Conservation (phyloP, 352 stramenopile species). For the Phytopythium oedochilum region DNA sequence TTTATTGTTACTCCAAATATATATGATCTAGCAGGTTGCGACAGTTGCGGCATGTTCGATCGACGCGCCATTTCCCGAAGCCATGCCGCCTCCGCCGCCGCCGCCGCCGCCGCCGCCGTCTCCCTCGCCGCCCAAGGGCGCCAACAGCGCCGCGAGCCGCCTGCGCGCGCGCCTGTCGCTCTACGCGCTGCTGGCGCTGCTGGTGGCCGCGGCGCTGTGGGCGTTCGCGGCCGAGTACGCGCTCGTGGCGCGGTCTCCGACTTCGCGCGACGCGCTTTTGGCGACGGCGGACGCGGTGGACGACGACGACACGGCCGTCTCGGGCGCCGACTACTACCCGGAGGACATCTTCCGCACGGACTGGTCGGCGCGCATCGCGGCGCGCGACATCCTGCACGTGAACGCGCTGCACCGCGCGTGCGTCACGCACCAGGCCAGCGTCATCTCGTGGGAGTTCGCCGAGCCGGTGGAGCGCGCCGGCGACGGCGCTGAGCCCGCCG, state of each 20-base stretch:
- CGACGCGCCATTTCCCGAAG: no score
- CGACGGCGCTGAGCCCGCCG: no score
- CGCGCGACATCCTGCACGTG: conserved; percentile 38
- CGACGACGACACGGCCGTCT: conserved; percentile 11
- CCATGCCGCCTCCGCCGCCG: no score
- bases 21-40: no score
- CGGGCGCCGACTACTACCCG: conserved; percentile 19
- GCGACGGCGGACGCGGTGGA: conserved; percentile 19
- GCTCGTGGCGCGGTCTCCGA: conserved; percentile 11
- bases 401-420: conserved; percentile 31
- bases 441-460: conserved; percentile 30
- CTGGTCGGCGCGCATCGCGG: conserved; percentile 19
- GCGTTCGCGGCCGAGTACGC: conserved; percentile 21
- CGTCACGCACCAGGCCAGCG: conserved; percentile 24
- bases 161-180: conserved; percentile 15
- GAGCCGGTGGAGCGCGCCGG: conserved; percentile 2
- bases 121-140: no score
- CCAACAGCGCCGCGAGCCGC: conserved; percentile 2
- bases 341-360: conserved; percentile 22
- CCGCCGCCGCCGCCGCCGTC: no score
- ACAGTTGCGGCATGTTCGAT: no score
- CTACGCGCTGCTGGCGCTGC: conserved; percentile 15
- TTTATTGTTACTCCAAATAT: no score
- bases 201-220: conserved; percentile 15
- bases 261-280: conserved; percentile 14